Evolutionary conservation across 441 rosid genomes (phyloP), one percentile per base, ranked within the genome.

Genomic region (Breynia disticha): DNA sequence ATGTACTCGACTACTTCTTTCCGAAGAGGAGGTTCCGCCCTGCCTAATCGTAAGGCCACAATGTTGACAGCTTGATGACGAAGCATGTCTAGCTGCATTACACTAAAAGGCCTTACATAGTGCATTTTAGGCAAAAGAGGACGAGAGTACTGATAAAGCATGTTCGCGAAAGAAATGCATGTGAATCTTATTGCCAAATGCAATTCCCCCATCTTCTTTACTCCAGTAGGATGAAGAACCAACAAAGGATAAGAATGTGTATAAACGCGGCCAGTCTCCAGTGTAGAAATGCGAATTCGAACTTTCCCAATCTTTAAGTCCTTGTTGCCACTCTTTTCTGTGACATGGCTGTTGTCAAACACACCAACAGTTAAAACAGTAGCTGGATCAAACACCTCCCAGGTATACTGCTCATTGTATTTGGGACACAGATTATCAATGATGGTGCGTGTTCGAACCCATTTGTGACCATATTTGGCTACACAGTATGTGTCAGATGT

Each of bases 301-400:
- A 90, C 90, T 66, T 90, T 90, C 50, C 98, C 98, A 37, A 90
- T 83, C 71, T 85, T 90, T 52, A 83, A 48, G 64, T 90, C 98
- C 66, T 74, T 79, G 66, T 74, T 80, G 15, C 81, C 83, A 57
- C 76, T 70, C 35, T 87, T 90, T 51, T 90, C 96, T 6, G 80
- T 84, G 0, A 90, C 77, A 59, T 87, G 96, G 57, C 85, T 76
- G 56, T 85, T 90, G 76, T 87, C 95, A 39, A 90, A 90, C 7
- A 85, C 95, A 42, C 96, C 98, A 22, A 85, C 77, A 0, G 96
- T 90, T 24, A 90, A 71, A 67, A 90, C 96, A 1, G 98, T 90
- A 0, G 96, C 93, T 12, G 90, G 84, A 70, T 90, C 96, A n/a
- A 85, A 90, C 32, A 87, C 98, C 61, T 87, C 95, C 98, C 96